Conservation (phyloP, 2,329 filamentous ascomycete genomes). For the Coniosporium uncinatum region DNA sequence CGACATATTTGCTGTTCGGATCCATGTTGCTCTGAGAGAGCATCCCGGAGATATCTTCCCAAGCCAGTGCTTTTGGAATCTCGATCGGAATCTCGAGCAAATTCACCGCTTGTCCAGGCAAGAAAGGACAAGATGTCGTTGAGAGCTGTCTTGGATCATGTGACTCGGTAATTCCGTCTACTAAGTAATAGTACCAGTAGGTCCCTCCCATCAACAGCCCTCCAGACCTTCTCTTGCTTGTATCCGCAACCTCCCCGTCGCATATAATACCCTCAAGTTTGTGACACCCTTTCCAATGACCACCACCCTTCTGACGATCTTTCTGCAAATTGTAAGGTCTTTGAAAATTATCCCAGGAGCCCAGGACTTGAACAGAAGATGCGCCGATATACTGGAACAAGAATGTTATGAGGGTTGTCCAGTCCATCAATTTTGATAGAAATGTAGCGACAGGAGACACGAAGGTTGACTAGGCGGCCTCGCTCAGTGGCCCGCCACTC, state of each 20-base stretch:
- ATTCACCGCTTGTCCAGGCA: conserved; percentile 87
- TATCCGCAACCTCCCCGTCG: conserved; percentile 58
- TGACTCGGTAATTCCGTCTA: conserved; percentile 73
- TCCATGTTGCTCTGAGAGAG: too few relatives aligned
- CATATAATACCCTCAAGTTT: conserved; percentile 81
- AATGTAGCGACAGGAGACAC: too few relatives aligned
- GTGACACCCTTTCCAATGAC: conserved; percentile 85
- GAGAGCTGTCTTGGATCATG: conserved; percentile 68
- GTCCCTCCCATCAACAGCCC: conserved; percentile 89
- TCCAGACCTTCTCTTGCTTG: conserved; percentile 57
- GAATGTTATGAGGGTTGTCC: conserved; percentile 28
- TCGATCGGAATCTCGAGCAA: conserved; percentile 76
- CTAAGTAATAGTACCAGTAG: conserved; percentile 91
- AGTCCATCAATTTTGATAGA: conserved; percentile 23
- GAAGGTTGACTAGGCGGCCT: too few relatives aligned
- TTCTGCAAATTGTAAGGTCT: conserved; percentile 75
- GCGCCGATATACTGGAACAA: conserved; percentile 48
- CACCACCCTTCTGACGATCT: conserved; percentile 67
- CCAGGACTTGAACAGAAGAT: conserved; percentile 72
- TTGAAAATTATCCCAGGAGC: conserved; percentile 94
- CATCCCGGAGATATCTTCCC: too few relatives aligned
- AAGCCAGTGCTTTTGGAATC: too few relatives aligned
- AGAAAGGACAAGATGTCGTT: conserved; percentile 76
- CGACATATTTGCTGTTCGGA: too few relatives aligned
- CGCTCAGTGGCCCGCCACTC: too few relatives aligned